A percentile compares a stretch with the other conserved stretches of the same genome.
Evolutionary conservation across 1,284 basidiomycete species (phyloP).

Genomic region (Trichosporon faecale): DNA sequence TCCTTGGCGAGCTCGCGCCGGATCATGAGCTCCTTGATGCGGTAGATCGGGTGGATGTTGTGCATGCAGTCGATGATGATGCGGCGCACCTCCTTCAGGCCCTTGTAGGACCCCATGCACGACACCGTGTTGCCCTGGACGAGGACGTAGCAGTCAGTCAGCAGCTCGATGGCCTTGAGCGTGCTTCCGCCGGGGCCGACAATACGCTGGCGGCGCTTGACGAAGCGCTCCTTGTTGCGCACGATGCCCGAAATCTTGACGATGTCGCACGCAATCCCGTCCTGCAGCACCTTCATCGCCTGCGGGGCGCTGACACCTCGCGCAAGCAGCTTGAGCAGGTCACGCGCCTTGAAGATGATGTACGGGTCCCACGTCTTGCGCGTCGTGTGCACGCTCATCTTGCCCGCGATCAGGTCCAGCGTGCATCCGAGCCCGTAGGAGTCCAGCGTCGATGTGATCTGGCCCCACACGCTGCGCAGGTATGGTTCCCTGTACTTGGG

Average conservation of each 20-base stretch:
- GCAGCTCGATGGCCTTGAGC: conserved; percentile 95
- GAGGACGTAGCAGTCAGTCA: conserved; percentile 95
- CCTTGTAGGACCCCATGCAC: conserved; percentile 94
- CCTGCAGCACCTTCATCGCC: conserved; percentile 86
- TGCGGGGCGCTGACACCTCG: conserved; percentile 77
- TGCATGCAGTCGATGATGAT: conserved; percentile 99
- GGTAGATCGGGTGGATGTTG: conserved; percentile 98
- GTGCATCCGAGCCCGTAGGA: conserved; percentile 81
- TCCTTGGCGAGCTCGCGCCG: conserved; percentile 97
- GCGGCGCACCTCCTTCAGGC: conserved; percentile 89
- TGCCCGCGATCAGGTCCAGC: conserved; percentile 91
- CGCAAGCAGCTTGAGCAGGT: conserved; percentile 92
- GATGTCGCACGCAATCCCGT: conserved; percentile 88
- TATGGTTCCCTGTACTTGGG: conserved; percentile 99
- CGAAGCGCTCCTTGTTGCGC: conserved; percentile 94
- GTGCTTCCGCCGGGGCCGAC: conserved; percentile 97
- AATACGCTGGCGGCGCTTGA: conserved; percentile 91
- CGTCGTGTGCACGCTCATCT: conserved; percentile 95
- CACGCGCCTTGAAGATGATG: conserved; percentile 90
- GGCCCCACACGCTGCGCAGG: conserved; percentile 88
- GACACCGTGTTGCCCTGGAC: conserved; percentile 98
- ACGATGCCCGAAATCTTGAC: conserved; percentile 96
- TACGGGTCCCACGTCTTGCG: conserved; percentile 97
- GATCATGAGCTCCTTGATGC: conserved; percentile 99
- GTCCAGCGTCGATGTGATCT: conserved; percentile 83